Evolutionary conservation across 768 basidiomycete genomes (phyloP), one percentile per base, ranked within the genome.

Genomic region (Russula griseocarnosa): DNA sequence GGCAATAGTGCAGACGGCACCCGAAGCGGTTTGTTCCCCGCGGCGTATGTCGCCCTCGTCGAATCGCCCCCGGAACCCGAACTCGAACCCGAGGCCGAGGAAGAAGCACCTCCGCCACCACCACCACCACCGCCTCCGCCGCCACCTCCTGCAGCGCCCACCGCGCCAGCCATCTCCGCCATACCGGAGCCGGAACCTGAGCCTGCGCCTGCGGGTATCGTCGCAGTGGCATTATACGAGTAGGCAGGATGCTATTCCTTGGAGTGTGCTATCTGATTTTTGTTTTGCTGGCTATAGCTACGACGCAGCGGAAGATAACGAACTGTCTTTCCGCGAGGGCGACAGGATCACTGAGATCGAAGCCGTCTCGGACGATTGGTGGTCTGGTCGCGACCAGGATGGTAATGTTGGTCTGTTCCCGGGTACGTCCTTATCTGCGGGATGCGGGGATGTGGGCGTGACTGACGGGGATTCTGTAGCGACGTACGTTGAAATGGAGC

Each of bases 231-330:
- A 0, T 69, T 87, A 5, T 93, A 90, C 72, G 87, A 86, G 88
- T 92, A 70, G 69, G 86, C 77, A 34, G 8, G 42, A 42, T 40
- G 18, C 36, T 55, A n/a, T 44, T 42, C 22, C 14, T 46, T 65
- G 44, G 46, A 24, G 46, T n/a, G 7, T 2, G 16, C 2, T 7
- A 47, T 46, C 56, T 72, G 60, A 69, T 60, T 49, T 20, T 16
- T 59, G 49, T 20, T 36, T 36, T n/a, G 24, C 11, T 42, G 26
- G 55, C 1, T 59, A 8, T 55, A 94, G 91, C 67, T 96, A 95
- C 70, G 91, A 93, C 11, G 92, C 94, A 0, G 84, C 84, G 0
- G 94, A 97, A 72, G 93, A 94, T 68, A 97, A 98, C 71, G 94
- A 97, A 71, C 76, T 97, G 32, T 81, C 86, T 3, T 93, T 98